phyloP scores from a whole-genome alignment of 2,329 filamentous ascomycete genomes.

The Paraconiothyrium sp. region DNA sequence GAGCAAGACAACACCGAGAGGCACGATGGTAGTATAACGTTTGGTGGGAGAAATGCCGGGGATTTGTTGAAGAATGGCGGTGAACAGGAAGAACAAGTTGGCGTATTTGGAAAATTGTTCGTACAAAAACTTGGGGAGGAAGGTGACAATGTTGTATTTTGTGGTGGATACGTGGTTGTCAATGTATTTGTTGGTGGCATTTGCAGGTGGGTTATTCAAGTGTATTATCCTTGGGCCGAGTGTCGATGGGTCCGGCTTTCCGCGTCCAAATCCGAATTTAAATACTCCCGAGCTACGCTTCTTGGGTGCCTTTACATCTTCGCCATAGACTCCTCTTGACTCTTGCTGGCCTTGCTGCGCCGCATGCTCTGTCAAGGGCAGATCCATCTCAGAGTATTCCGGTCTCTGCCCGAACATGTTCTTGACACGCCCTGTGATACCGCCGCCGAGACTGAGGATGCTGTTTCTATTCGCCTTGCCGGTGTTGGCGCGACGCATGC shows the following conservation, averaged over 20 bases:
- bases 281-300: constrained; percentile 68
- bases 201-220: constrained; percentile 95
- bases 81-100: constrained; percentile 99
- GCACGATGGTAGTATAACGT: constrained; percentile 93
- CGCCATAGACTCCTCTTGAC: constrained; percentile 52
- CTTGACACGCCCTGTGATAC: constrained; percentile 86
- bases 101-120: constrained; percentile 99
- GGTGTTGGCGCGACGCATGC: constrained; percentile 57
- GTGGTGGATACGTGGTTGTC: constrained; percentile 98
- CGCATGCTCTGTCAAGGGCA: constrained; percentile 85
- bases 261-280: constrained; percentile 89
- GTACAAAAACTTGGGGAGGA: constrained; percentile 94
- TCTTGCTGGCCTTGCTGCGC: constrained; percentile 56
- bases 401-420: constrained; percentile 87
- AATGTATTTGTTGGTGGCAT: constrained; percentile 86
- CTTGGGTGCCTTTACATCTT: constrained; percentile 45
- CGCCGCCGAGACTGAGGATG: constrained; percentile 85
- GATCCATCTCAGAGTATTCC: constrained; percentile 96
- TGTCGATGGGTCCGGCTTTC: constrained; percentile 87
- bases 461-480: constrained; percentile 84
- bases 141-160: constrained; percentile 94
- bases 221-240: constrained; percentile 92
- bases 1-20: constrained; percentile 85
- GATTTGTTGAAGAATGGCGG: constrained; percentile 92
- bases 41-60: constrained; percentile 95